These are phyloP conservation scores for Rhodotorula sp. DNA, from an alignment of 1,284 basidiomycete species.

Conservation along the genomic window DNA sequence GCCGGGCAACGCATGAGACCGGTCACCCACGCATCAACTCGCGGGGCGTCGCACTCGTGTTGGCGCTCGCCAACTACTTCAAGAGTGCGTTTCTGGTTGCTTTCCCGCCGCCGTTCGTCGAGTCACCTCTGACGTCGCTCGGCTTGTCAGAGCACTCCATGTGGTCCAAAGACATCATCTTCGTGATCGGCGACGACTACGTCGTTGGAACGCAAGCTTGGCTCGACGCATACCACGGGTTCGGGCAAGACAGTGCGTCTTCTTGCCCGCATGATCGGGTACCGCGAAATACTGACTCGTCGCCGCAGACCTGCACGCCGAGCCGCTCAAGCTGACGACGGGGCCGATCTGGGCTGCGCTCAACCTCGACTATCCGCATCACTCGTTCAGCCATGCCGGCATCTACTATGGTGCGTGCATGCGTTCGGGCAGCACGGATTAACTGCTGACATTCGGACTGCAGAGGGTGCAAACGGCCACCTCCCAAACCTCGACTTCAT, in stretches of 20 bases:
- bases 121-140: accelerated
- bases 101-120: background rate
- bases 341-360: slow-evolving; percentile 90
- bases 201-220: slow-evolving; percentile 91
- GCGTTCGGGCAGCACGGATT: background rate
- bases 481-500: slow-evolving; percentile 94
- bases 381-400: slow-evolving; percentile 91
- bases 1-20: slow-evolving; percentile 52
- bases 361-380: slow-evolving; percentile 92
- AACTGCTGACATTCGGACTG: background rate
- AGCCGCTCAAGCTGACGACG: slow-evolving; percentile 65
- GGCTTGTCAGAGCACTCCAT: slow-evolving; percentile 68
- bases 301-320: slow-evolving; percentile 63
- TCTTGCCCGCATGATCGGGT: accelerated
- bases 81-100: slow-evolving; percentile 60
- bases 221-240: slow-evolving; percentile 77
- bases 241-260: slow-evolving; percentile 64
- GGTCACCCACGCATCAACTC: slow-evolving; percentile 67
- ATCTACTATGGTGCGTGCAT: slow-evolving; percentile 75
- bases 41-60: slow-evolving; percentile 78
- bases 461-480: slow-evolving; percentile 92
- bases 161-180: slow-evolving; percentile 92
- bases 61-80: slow-evolving; percentile 79
- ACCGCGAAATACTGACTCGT: too few relatives aligned
- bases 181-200: slow-evolving; percentile 86